Evolutionary conservation across 306 rosid genomes (phyloP).

Genomic region (Lathyrus aphaca): DNA sequence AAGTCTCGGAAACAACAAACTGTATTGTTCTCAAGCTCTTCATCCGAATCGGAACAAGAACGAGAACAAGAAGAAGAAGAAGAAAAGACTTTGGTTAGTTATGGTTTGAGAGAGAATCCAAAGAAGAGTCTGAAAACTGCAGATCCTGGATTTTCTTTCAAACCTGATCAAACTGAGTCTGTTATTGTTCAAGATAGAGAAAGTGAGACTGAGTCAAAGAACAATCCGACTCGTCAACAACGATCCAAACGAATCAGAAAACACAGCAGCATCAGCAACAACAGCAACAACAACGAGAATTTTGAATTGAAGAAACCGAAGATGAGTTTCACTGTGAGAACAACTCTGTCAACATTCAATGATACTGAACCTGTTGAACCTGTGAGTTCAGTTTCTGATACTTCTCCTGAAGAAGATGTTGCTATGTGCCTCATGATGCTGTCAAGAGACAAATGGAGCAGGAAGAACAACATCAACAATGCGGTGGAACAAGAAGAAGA

Average conservation of each 20-base stretch:
- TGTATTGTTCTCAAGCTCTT: conserved; percentile 31
- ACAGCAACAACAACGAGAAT: background rate
- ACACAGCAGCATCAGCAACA: background rate
- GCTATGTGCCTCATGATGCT: conserved; percentile 92
- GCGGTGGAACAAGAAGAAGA: background rate
- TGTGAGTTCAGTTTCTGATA: conserved; percentile 67
- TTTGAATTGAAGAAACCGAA: conserved; percentile 1
- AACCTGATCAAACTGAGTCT: conserved; percentile 45
- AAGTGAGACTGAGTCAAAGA: conserved; percentile 85
- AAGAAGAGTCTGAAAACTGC: conserved; percentile 57
- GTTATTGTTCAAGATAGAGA: conserved; percentile 73
- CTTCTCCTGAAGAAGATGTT: conserved; percentile 75
- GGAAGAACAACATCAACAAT: conserved; percentile 10
- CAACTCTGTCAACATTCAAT: background rate
- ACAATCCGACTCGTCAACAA: conserved; percentile 63
- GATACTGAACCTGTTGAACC: conserved; percentile 49
- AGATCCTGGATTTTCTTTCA: conserved; percentile 68
- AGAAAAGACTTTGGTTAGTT: background rate
- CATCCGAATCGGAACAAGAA: background rate
- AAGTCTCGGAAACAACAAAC: conserved; percentile 47
- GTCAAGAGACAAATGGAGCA: conserved; percentile 69
- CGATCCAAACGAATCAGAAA: conserved; percentile 67
- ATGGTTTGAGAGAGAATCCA: conserved; percentile 66
- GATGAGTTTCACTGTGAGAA: conserved; percentile 35
- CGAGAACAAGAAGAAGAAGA: background rate